A percentile compares a stretch with the other conserved stretches of the same genome.
Conservation (phyloP, 495 filamentous ascomycete genomes). For the Xylaria telfairii region DNA sequence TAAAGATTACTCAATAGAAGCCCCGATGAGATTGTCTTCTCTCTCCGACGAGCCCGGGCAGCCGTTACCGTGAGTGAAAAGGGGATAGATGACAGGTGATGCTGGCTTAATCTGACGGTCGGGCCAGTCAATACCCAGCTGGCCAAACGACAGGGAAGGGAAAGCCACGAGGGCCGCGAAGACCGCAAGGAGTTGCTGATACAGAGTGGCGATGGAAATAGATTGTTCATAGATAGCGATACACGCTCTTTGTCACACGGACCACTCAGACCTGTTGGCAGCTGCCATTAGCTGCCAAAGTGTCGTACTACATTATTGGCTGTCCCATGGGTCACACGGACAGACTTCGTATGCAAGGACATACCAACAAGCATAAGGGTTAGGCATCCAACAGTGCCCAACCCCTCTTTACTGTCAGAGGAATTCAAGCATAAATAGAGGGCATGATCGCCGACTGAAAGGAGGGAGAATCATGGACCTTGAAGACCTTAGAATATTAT, state of each 20-base stretch:
- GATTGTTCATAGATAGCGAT: neutral
- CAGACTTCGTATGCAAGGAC: no score
- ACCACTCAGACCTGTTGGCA: no score
- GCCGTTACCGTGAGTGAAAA: neutral
- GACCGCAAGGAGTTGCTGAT: neutral
- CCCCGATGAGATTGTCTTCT: neutral
- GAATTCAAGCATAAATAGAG: no score
- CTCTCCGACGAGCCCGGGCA: neutral
- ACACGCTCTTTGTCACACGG: neutral
- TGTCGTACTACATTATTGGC: no score
- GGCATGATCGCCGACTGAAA: no score
- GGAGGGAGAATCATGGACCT: no score
- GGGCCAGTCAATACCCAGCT: neutral
- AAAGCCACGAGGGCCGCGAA: neutral
- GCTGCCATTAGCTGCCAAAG: no score
- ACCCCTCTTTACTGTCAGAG: no score
- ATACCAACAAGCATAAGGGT: no score
- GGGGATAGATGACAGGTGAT: neutral
- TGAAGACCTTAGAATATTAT: no score
- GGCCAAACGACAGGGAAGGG: neutral
- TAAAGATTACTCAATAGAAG: neutral
- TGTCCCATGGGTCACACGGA: no score
- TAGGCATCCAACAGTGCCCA: no score
- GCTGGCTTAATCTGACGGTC: neutral
- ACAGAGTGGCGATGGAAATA: neutral